These are phyloP conservation scores for Sporothrix phasma DNA, from an alignment of 2,329 filamentous ascomycete genomes.

Conservation along the genomic window DNA sequence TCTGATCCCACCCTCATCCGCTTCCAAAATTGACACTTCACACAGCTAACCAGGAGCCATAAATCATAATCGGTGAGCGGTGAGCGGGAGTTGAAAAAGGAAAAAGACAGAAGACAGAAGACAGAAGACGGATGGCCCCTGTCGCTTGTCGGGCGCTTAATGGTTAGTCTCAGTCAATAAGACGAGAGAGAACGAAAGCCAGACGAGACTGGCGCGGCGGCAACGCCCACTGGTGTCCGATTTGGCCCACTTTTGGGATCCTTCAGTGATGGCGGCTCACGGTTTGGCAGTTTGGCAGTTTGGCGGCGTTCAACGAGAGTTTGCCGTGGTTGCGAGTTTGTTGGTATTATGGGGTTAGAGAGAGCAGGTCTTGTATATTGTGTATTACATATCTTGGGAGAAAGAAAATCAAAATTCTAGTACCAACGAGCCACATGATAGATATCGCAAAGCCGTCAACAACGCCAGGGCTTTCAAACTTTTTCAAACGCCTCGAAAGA, in stretches of 20 bases:
- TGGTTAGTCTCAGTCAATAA: neutral
- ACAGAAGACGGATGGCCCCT: neutral
- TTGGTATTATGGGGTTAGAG: neutral
- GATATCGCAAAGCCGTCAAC: neutral
- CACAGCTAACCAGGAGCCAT: neutral
- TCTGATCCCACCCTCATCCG: neutral
- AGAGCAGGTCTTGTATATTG: too few species aligned
- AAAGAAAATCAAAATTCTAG: too few species aligned
- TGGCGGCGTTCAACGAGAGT: neutral
- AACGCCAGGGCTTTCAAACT: neutral
- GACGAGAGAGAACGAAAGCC: neutral
- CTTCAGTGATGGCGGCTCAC: neutral
- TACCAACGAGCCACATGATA: neutral
- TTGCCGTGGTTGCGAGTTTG: neutral
- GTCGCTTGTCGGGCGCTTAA: slow-evolving; percentile 8
- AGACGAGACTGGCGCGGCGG: slow-evolving; percentile 4
- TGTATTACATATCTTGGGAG: neutral
- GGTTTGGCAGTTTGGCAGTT: neutral
- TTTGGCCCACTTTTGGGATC: neutral
- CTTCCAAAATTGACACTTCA: slow-evolving; percentile 1
- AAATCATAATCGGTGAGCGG: neutral
- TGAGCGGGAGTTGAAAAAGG: neutral
- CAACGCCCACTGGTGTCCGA: slow-evolving; percentile 7
- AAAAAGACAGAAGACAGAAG: neutral
- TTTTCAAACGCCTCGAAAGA: neutral